Evolutionary conservation across 1,139 yeast species (phyloP).

Genomic region (Oligophagozyma castellii): DNA sequence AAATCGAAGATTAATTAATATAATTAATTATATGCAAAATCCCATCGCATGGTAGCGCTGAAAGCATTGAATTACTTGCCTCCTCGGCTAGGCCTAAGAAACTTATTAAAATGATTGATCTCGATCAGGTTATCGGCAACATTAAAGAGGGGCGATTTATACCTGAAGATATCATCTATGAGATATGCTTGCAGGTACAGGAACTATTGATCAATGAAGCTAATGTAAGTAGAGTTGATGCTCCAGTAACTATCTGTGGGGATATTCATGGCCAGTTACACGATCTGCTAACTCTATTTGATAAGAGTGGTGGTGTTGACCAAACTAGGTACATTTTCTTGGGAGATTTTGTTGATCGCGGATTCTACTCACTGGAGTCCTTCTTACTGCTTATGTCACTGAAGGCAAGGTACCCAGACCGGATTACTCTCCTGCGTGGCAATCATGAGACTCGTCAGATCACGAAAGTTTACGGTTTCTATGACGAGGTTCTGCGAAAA

Average conservation of each 20-base stretch:
- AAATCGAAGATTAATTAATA: too few relatives aligned
- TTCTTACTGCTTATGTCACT: conserved; percentile 63
- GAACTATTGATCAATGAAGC: conserved; percentile 84
- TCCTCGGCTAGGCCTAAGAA: too few relatives aligned
- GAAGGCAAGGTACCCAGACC: conserved; percentile 85
- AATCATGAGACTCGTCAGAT: conserved; percentile 96
- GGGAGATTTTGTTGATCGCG: conserved; percentile 88
- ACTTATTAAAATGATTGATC: conserved; percentile 14
- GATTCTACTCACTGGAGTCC: conserved; percentile 89
- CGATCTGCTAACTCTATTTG: conserved; percentile 76
- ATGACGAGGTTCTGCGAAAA: conserved; percentile 92
- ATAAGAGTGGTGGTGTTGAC: conserved; percentile 73
- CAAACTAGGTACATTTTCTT: conserved; percentile 36
- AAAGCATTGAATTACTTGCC: too few relatives aligned
- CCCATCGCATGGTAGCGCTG: too few relatives aligned
- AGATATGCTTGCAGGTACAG: conserved; percentile 79
- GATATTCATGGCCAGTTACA: conserved; percentile 97
- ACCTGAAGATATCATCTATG: conserved; percentile 68
- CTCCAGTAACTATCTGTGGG: conserved; percentile 98
- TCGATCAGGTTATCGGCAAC: conserved; percentile 36
- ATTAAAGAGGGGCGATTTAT: conserved; percentile 71
- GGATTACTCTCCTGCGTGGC: conserved; percentile 88
- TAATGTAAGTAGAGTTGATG: conserved; percentile 86
- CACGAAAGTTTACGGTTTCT: conserved; percentile 95
- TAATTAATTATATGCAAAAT: too few relatives aligned